Evolutionary conservation across 2,329 filamentous ascomycete genomes (phyloP).

Genomic region (Pseudocercospora fijiensis): DNA sequence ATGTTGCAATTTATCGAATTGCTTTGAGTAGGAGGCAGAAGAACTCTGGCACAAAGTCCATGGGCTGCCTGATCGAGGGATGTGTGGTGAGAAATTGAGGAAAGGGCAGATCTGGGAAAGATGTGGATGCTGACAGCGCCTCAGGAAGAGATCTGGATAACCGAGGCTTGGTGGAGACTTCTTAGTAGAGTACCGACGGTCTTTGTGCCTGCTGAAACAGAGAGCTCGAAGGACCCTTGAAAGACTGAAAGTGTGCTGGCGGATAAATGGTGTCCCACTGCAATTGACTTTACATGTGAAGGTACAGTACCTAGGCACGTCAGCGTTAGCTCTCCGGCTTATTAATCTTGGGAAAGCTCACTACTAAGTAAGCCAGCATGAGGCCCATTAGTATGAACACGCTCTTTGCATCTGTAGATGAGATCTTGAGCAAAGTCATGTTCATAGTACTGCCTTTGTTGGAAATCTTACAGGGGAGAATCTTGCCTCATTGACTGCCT

Average conservation of each 20-base stretch:
- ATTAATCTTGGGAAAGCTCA: background rate
- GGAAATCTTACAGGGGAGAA: background rate
- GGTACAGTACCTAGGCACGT: background rate
- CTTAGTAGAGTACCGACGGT: background rate
- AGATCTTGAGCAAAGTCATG: background rate
- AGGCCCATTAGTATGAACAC: background rate
- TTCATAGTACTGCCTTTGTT: background rate
- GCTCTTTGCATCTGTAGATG: background rate
- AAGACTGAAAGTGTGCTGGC: background rate
- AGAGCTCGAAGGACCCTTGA: background rate
- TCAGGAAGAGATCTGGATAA: slow-evolving; percentile 13
- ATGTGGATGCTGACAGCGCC: background rate
- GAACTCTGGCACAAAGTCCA: slow-evolving; percentile 19
- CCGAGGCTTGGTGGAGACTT: slow-evolving; percentile 4
- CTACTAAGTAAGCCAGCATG: background rate
- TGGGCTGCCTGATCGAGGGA: slow-evolving; percentile 3
- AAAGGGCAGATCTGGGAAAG: background rate
- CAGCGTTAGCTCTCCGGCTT: background rate
- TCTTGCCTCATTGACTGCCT: background rate
- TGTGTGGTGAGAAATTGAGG: background rate
- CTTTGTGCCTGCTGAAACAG: background rate
- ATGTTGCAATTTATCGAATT: slow-evolving; percentile 13
- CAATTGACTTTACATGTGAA: slow-evolving; percentile 3
- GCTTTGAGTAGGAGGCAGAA: slow-evolving; percentile 21
- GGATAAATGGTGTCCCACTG: background rate